Percentiles rank a stretch among this genome's conserved stretches.
Conservation (phyloP, 2,329 filamentous ascomycete species). For the Penicillium concentricum region DNA sequence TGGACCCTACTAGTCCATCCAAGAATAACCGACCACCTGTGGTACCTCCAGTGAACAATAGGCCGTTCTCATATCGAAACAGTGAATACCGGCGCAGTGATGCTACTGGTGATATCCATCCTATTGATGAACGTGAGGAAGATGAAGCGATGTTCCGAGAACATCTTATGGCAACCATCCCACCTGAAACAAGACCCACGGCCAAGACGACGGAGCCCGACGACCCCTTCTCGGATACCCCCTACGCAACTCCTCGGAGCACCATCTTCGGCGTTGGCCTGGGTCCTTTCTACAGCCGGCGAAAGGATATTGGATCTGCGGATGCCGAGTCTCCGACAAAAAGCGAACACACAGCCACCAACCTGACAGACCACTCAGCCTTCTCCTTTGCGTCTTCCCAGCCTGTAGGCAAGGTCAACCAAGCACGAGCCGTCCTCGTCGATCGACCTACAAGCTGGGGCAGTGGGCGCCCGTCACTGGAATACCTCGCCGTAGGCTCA, state of each 20-base stretch:
- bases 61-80: slow-evolving; percentile 40
- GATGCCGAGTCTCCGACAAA: slow-evolving; percentile 48
- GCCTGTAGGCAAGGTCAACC: slow-evolving; percentile 17
- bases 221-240: slow-evolving; percentile 30
- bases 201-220: slow-evolving; percentile 13
- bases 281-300: slow-evolving; percentile 24
- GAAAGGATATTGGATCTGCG: slow-evolving; percentile 16
- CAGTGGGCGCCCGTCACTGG: slow-evolving; percentile 27
- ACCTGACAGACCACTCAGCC: slow-evolving; percentile 54
- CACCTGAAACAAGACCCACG: neutral
- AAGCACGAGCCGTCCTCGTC: slow-evolving; percentile 19
- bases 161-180: slow-evolving; percentile 22
- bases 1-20: slow-evolving; percentile 42
- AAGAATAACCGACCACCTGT: slow-evolving; percentile 36
- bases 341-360: slow-evolving; percentile 56
- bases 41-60: slow-evolving; percentile 32
- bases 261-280: slow-evolving; percentile 26
- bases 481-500: slow-evolving; percentile 23
- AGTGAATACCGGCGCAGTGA: slow-evolving; percentile 51
- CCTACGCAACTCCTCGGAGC: slow-evolving; percentile 27
- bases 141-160: slow-evolving; percentile 46
- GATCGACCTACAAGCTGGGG: slow-evolving; percentile 24
- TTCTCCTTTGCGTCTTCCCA: slow-evolving; percentile 43
- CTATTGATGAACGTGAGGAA: slow-evolving; percentile 63
- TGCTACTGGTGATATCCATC: slow-evolving; percentile 57